phyloP scores from a whole-genome alignment of 805 yeast genomes.

The Candida pseudofarinosa region DNA sequence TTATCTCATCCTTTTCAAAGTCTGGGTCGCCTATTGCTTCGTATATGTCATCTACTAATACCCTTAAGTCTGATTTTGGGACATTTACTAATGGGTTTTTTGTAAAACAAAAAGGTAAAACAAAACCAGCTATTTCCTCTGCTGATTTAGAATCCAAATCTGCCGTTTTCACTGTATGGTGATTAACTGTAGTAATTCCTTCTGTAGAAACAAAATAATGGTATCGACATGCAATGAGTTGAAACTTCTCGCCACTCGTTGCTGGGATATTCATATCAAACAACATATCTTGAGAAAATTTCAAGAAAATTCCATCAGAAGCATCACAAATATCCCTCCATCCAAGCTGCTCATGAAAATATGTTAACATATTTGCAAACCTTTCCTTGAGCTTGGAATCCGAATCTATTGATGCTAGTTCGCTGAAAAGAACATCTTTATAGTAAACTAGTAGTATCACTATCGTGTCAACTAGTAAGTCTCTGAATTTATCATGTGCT shows the following conservation, averaged over 20 bases:
- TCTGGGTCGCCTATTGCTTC: constrained; percentile 70
- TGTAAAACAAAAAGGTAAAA: constrained; percentile 52
- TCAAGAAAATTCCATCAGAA: constrained; percentile 58
- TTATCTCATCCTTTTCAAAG: constrained; percentile 32
- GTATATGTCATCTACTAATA: constrained; percentile 64
- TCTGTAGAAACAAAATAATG: constrained; percentile 62
- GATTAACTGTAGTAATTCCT: constrained; percentile 62
- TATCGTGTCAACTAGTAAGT: constrained; percentile 36
- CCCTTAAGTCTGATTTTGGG: constrained; percentile 69
- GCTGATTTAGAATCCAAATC: constrained; percentile 27
- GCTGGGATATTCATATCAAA: constrained; percentile 38
- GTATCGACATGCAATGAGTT: constrained; percentile 73
- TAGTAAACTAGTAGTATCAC: constrained; percentile 39
- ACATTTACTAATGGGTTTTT: constrained; percentile 56
- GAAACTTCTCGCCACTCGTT: constrained; percentile 64
- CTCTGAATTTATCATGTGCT: constrained; percentile 45
- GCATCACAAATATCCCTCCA: constrained; percentile 62
- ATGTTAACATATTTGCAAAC: constrained; percentile 46
- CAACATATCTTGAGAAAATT: constrained; percentile 53
- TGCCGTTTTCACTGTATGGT: constrained; percentile 36
- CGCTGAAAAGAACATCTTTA: constrained; percentile 6
- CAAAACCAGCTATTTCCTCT: constrained; percentile 39
- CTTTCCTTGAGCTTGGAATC: constrained; percentile 9
- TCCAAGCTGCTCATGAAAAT: constrained; percentile 75
- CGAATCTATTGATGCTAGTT: neutral